Evolutionary conservation across 1,284 basidiomycete genomes (phyloP), one percentile per base, ranked within the genome.

Genomic region (Leucocoprinus gongylophorus): DNA sequence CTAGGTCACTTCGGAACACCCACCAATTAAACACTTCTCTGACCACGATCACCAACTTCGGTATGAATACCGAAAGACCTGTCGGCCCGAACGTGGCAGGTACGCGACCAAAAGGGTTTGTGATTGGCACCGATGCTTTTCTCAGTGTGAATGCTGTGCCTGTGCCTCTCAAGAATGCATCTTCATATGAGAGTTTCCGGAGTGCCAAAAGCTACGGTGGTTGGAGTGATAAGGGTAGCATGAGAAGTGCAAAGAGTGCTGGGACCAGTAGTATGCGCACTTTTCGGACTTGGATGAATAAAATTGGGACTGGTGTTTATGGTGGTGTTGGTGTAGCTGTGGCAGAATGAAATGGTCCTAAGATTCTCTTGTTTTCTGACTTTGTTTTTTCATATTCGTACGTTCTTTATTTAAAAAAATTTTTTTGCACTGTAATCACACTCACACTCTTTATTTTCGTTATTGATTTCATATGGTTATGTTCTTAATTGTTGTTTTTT

Each of bases 151-250:
- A 44, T 26, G 8, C 46, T n/a, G 5, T 41, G 3, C 44, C 50
- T 33, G 40, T 42, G 3, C 51, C 51, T 18, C 40, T 53, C 41
- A 48, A 38, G 33, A 61, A 58, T 32, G 64, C 67, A n/a, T 67
- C 74, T 8, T 75, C 74, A 2, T 62, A 69, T 50, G 75, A 77
- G 58, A 75, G 72, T 57, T 71, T 72, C 55, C 66, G 66, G 43
- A 74, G 69, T 49, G 59, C 64, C 20, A 65, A 62, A 55, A 70
- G 69, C 41, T 60, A 64, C 18, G 71, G 66, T 30, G 60, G 61
- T 10, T 64, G 70, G 48, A 75, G 73, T 30, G 68, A 47, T 8
- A 41, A 39, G 18, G 46, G 67, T 48, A 73, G 73, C 51, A 61
- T 69, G 35, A 70, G 67, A 57, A 74, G 73, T 57, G 66, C 66